Evolutionary conservation across 1,284 basidiomycete genomes (phyloP).

Genomic region (Agaricales sp.): DNA sequence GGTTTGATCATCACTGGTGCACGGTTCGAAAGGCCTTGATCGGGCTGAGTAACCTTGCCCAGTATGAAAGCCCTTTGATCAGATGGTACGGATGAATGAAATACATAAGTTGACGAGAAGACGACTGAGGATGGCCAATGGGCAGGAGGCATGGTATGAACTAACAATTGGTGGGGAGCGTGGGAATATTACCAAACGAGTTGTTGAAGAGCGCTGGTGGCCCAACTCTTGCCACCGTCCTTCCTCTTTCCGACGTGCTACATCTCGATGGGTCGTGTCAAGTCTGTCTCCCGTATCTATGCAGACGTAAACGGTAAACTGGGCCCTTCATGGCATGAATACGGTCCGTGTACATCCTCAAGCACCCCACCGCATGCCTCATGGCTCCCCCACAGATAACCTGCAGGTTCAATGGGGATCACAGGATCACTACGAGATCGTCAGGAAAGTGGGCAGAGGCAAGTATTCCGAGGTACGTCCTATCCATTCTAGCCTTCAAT

Average conservation of each 20-base stretch:
- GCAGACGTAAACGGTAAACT: conserved; percentile 64
- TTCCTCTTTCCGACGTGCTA: conserved; percentile 1
- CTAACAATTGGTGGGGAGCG: neutral
- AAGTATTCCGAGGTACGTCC: conserved; percentile 85
- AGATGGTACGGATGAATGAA: neutral
- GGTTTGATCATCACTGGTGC: conserved; percentile 31
- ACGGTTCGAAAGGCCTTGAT: conserved; percentile 7
- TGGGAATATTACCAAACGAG: neutral
- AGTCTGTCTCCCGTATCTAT: conserved; percentile 38
- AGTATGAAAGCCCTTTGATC: neutral
- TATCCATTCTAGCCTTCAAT: conserved; percentile 2
- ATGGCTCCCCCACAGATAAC: conserved; percentile 47
- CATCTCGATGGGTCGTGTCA: neutral
- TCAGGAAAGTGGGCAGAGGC: conserved; percentile 92
- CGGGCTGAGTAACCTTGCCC: neutral
- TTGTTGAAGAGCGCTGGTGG: neutral
- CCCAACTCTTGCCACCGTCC: conserved; percentile 4
- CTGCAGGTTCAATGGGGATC: conserved; percentile 90
- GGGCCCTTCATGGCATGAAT: conserved; percentile 75
- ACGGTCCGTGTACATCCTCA: conserved; percentile 35
- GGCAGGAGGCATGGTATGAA: neutral
- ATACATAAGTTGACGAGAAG: neutral
- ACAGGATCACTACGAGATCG: conserved; percentile 98
- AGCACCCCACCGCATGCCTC: conserved; percentile 9
- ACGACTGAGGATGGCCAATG: neutral